These are phyloP conservation scores for Cladosporium halotolerans DNA, from an alignment of 2,329 filamentous ascomycete species.

Conservation along the genomic window DNA sequence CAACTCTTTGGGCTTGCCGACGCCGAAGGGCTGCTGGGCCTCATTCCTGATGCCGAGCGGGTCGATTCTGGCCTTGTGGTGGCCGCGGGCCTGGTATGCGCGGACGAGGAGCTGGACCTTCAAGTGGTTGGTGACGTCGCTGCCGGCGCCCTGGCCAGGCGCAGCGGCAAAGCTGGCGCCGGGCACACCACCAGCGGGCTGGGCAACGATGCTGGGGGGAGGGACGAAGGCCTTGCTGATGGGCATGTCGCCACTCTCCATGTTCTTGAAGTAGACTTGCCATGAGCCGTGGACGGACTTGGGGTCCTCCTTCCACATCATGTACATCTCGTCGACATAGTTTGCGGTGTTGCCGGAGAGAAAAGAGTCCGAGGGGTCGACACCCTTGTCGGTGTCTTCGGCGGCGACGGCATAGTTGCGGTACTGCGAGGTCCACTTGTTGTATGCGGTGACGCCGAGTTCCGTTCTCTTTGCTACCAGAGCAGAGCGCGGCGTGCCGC, in stretches of 20 bases:
- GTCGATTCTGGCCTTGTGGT: constrained; percentile 97
- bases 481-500: constrained; percentile 32
- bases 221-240: constrained; percentile 95
- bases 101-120: constrained; percentile 96
- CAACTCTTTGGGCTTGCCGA: constrained; percentile 84
- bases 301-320: constrained; percentile 93
- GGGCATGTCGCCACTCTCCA: constrained; percentile 97
- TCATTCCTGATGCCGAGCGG: constrained; percentile 89
- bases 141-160: constrained; percentile 63
- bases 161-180: constrained; percentile 61
- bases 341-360: constrained; percentile 94
- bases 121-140: constrained; percentile 89
- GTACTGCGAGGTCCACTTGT: constrained; percentile 41
- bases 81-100: constrained; percentile 94
- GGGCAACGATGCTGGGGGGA: constrained; percentile 83
- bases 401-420: constrained; percentile 54
- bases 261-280: constrained; percentile 99
- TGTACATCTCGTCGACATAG: constrained; percentile 99
- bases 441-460: constrained; percentile 36
- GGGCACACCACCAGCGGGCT: constrained; percentile 70
- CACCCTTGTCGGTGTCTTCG: constrained; percentile 54
- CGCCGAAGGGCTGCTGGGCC: constrained; percentile 68
- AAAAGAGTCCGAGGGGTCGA: constrained; percentile 91
- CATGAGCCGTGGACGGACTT: constrained; percentile 94
- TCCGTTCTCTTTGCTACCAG: constrained; percentile 44